These are phyloP conservation scores for Penicillium glabrum DNA, from an alignment of 2,329 filamentous ascomycete genomes.

Conservation along the genomic window DNA sequence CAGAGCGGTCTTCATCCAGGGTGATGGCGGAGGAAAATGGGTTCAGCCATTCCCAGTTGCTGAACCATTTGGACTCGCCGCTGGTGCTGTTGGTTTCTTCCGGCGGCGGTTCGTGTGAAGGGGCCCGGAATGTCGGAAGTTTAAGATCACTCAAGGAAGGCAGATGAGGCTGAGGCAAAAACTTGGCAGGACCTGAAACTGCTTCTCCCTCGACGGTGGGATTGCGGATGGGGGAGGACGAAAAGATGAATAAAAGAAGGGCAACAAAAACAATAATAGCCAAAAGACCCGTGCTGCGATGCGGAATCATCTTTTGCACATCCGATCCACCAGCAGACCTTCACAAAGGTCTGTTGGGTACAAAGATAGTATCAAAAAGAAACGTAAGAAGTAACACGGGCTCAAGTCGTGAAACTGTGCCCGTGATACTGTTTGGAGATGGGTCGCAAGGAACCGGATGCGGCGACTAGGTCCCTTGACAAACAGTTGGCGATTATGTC, in stretches of 20 bases:
- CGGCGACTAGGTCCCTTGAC: slow-evolving; percentile 10
- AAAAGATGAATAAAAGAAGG: slow-evolving; percentile 45
- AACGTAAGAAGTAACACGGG: background rate
- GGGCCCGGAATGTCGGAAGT: slow-evolving; percentile 66
- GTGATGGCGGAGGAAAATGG: slow-evolving; percentile 81
- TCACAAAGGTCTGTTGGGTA: background rate
- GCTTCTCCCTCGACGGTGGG: slow-evolving; percentile 19
- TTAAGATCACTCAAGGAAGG: slow-evolving; percentile 54
- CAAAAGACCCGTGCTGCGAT: slow-evolving; percentile 43
- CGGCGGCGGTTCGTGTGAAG: slow-evolving; percentile 69
- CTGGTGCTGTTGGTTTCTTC: slow-evolving; percentile 76
- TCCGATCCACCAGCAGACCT: slow-evolving; percentile 4
- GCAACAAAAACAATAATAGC: slow-evolving; percentile 45
- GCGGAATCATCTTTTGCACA: slow-evolving; percentile 38
- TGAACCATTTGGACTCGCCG: slow-evolving; percentile 80
- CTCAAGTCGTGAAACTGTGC: slow-evolving; percentile 1
- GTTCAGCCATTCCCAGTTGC: slow-evolving; percentile 85
- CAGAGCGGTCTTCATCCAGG: slow-evolving; percentile 76
- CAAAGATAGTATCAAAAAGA: background rate
- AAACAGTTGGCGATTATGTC: background rate
- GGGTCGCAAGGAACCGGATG: slow-evolving; percentile 13
- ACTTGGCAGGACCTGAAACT: slow-evolving; percentile 29
- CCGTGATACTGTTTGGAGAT: slow-evolving; percentile 8
- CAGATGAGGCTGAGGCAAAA: slow-evolving; percentile 38
- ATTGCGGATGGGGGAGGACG: slow-evolving; percentile 38